These are phyloP conservation scores for Chlorella sp. DNA, from an alignment of 139 green algal species.

Conservation along the genomic window DNA sequence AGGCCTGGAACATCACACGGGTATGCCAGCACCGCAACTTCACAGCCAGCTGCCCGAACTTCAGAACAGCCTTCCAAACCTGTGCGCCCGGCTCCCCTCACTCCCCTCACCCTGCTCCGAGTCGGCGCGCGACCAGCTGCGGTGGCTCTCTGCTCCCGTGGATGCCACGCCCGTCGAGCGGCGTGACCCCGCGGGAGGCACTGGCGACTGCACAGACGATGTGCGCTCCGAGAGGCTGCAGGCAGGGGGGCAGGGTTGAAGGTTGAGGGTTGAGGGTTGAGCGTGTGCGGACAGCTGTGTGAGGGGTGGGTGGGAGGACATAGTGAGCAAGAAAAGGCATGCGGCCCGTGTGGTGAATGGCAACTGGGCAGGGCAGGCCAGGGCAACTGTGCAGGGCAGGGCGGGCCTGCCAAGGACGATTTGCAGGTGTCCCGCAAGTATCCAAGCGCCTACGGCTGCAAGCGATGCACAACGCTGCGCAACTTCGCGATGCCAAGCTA, in stretches of 20 bases:
- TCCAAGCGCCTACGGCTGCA: no score
- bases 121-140: conserved; percentile 11
- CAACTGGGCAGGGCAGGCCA: no score
- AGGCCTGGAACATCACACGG: no score
- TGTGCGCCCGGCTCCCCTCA: not conserved
- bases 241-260: not conserved
- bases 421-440: no score
- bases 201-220: not conserved
- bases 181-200: not conserved
- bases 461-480: not conserved
- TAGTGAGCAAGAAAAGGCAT: no score
- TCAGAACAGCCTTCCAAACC: not conserved
- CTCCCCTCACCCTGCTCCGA: not conserved
- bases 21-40: no score
- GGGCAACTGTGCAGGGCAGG: not conserved
- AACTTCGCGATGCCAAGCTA: no score
- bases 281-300: no score
- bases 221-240: conserved; percentile 25
- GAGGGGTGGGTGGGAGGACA: no score
- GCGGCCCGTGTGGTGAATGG: no score
- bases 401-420: no score
- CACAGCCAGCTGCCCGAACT: no score
- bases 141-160: conserved; percentile 1
- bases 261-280: not conserved
- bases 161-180: not conserved